phyloP scores from a whole-genome alignment of 2,329 filamentous ascomycete genomes.

The Fusarium sp. region DNA sequence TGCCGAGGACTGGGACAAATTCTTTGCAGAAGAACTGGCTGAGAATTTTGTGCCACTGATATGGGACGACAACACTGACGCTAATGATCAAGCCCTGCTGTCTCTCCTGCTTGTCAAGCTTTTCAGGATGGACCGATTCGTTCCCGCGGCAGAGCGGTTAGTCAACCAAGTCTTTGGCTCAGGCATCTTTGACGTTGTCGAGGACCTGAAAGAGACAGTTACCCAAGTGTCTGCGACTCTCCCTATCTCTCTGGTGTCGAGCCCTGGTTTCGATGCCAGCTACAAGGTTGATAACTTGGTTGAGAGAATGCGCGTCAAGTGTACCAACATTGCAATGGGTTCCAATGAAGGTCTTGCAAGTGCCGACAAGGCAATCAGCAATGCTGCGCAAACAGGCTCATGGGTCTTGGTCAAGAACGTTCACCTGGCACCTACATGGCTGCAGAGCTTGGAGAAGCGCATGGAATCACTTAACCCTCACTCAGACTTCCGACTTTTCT shows the following conservation, averaged over 20 bases:
- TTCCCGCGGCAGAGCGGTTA: slow-evolving; percentile 92
- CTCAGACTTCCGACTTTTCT: slow-evolving; percentile 90
- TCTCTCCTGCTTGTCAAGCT: slow-evolving; percentile 93
- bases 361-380: slow-evolving; percentile 94
- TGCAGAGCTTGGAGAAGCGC: slow-evolving; percentile 96
- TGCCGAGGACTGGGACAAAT: slow-evolving; percentile 78
- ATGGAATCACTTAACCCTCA: slow-evolving; percentile 96
- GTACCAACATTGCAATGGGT: slow-evolving; percentile 98
- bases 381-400: slow-evolving; percentile 88
- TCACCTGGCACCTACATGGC: slow-evolving; percentile 93
- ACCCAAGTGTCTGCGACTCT: slow-evolving; percentile 84
- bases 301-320: slow-evolving; percentile 81
- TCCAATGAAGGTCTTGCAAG: slow-evolving; percentile 93
- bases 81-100: slow-evolving; percentile 80
- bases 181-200: slow-evolving; percentile 82
- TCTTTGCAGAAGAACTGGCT: slow-evolving; percentile 86
- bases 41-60: slow-evolving; percentile 84
- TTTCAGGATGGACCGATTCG: slow-evolving; percentile 94
- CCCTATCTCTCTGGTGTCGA: slow-evolving; percentile 92
- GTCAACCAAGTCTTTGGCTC: slow-evolving; percentile 86
- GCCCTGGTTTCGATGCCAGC: slow-evolving; percentile 95
- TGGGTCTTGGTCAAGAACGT: slow-evolving; percentile 99
- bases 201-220: slow-evolving; percentile 87
- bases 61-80: slow-evolving; percentile 72
- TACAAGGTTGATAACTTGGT: slow-evolving; percentile 99